phyloP scores from a whole-genome alignment of 495 filamentous ascomycete genomes.

The Wilcoxina mikolae region DNA sequence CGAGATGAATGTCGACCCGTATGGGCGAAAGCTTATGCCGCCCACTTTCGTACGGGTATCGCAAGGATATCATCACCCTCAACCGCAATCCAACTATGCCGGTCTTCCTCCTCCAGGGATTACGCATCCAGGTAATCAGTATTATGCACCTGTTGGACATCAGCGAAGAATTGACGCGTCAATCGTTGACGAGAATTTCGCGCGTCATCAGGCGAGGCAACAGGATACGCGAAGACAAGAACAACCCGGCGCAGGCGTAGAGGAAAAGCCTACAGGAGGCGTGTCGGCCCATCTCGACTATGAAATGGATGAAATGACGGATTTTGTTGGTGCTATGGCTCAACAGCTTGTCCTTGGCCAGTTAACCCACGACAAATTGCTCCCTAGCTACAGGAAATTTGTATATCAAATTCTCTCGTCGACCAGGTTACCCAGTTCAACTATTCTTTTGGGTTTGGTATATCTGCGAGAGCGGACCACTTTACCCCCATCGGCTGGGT shows the following conservation, averaged over 20 bases:
- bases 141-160: slow-evolving; percentile 17
- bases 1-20: slow-evolving; percentile 16
- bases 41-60: slow-evolving; percentile 12
- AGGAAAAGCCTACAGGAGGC: slow-evolving; percentile 44
- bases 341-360: slow-evolving; percentile 54
- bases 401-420: slow-evolving; percentile 87
- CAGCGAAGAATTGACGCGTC: slow-evolving; percentile 22
- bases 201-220: slow-evolving; percentile 10
- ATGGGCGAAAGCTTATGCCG: slow-evolving; percentile 13
- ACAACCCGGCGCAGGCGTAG: slow-evolving; percentile 11
- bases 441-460: slow-evolving; percentile 82
- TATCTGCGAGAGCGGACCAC: slow-evolving; percentile 76
- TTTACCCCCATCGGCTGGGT: too few relatives aligned
- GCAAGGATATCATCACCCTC: slow-evolving; percentile 12
- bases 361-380: slow-evolving; percentile 23
- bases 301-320: slow-evolving; percentile 95
- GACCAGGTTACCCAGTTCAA: slow-evolving; percentile 85
- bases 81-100: slow-evolving; percentile 21
- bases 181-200: slow-evolving; percentile 10
- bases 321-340: slow-evolving; percentile 91
- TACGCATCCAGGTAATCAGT: slow-evolving; percentile 22
- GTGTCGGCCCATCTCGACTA: slow-evolving; percentile 96
- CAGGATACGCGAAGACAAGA: slow-evolving; percentile 24
- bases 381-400: slow-evolving; percentile 72
- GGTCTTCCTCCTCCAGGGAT: slow-evolving; percentile 24